phyloP scores from a whole-genome alignment of 805 yeast species.

The Alloascoidea africana region DNA sequence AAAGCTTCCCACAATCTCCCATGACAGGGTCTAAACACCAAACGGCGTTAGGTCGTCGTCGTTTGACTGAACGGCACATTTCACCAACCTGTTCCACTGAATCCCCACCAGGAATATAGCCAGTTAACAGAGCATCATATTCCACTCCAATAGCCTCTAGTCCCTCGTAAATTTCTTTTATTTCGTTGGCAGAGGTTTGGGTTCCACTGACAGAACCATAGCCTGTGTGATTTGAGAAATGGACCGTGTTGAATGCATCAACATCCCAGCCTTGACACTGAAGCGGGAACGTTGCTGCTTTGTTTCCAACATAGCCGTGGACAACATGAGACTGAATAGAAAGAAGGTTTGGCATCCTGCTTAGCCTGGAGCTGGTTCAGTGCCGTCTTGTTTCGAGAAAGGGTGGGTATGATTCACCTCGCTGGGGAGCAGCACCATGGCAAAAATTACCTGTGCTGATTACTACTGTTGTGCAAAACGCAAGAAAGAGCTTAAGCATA shows the following conservation, averaged over 20 bases:
- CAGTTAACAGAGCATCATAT: slow-evolving; percentile 62
- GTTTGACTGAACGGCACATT: slow-evolving; percentile 20
- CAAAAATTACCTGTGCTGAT: too few species aligned
- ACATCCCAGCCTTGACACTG: slow-evolving; percentile 89
- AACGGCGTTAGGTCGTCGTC: slow-evolving; percentile 14
- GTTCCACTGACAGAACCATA: slow-evolving; percentile 55
- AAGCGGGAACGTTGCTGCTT: slow-evolving; percentile 80
- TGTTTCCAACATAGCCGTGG: slow-evolving; percentile 92
- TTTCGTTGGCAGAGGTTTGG: slow-evolving; percentile 26
- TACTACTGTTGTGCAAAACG: too few species aligned
- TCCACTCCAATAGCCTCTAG: slow-evolving; percentile 30
- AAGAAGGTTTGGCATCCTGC: slow-evolving; percentile 19
- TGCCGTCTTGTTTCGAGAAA: too few species aligned
- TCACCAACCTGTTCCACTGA: slow-evolving; percentile 34
- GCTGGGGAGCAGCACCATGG: too few species aligned
- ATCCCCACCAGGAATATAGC: slow-evolving; percentile 58
- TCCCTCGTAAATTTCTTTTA: slow-evolving; percentile 40
- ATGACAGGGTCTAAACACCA: slow-evolving; percentile 84
- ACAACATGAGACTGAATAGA: slow-evolving; percentile 82
- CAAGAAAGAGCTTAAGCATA: too few species aligned
- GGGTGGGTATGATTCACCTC: too few species aligned
- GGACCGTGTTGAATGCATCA: slow-evolving; percentile 77
- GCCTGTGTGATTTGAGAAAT: slow-evolving; percentile 87
- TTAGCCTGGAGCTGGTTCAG: too few species aligned
- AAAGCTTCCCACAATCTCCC: slow-evolving; percentile 79